phyloP scores from a whole-genome alignment of 768 basidiomycete genomes.

The Neoboletus subvelutipes region DNA sequence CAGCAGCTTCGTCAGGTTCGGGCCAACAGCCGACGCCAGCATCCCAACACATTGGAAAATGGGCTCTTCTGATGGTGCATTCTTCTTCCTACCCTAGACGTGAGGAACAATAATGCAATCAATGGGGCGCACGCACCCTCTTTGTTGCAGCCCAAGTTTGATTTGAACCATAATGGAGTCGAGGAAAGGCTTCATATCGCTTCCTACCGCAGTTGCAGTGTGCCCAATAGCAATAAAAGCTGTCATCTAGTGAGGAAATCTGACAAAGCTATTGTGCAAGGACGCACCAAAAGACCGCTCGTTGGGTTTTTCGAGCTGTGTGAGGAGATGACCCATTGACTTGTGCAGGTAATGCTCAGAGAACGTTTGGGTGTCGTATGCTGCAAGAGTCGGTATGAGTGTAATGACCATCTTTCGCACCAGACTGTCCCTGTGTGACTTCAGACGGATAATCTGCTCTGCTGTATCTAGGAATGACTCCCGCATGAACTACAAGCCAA shows the following conservation, averaged over 20 bases:
- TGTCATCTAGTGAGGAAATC: constrained; percentile 28
- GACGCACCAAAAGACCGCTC: constrained; percentile 81
- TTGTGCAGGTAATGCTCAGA: constrained; percentile 89
- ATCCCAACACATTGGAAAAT: constrained; percentile 98
- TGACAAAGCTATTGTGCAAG: constrained; percentile 12
- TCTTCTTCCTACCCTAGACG: constrained; percentile 60
- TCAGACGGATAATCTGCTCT: constrained; percentile 87
- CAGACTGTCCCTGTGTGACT: constrained; percentile 79
- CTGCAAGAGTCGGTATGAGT: constrained; percentile 91
- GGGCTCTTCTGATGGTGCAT: constrained; percentile 89
- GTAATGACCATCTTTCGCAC: constrained; percentile 95
- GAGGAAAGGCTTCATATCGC: constrained; percentile 94
- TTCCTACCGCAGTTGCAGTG: constrained; percentile 85
- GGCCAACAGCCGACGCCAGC: constrained; percentile 93
- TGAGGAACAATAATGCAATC: constrained; percentile 2
- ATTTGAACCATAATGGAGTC: constrained; percentile 89
- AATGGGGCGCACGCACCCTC: constrained; percentile 58
- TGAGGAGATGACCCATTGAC: constrained; percentile 88
- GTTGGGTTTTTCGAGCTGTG: constrained; percentile 82
- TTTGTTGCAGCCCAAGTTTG: constrained; percentile 81
- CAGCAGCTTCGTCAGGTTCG: constrained; percentile 90
- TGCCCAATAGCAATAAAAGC: constrained; percentile 97
- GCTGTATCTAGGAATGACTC: constrained; percentile 85
- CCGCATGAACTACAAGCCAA: constrained; percentile 71
- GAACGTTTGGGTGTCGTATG: constrained; percentile 92